Base-by-base conservation (phyloP, 1,284 basidiomycete genomes). In the Malassezia dermatis region DNA sequence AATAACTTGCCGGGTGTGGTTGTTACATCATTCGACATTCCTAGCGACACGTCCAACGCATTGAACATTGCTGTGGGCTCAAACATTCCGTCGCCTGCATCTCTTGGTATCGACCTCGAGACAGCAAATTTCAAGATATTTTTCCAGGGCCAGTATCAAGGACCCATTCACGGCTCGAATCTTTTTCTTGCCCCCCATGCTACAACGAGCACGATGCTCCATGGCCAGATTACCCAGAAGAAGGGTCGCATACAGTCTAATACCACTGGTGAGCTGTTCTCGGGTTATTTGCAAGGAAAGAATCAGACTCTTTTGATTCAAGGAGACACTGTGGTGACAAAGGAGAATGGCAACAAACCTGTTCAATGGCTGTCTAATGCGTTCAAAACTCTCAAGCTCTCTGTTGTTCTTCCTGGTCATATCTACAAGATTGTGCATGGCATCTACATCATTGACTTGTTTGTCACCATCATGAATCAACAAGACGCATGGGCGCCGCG, bases 81-180 rank as follows among this genome's bases (percentile, higher is more conserved):
- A 0, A 55, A 75, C 10, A 86, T 87, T 60, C 84, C 84, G 1
- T 86, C 84, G 17, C 78, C 81, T 31, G 61, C 76, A 80, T 82
- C 86, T 62, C 75, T 87, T 34, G 84, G 85, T 31, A 85, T 87
- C 59, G 79, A 85, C 63, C 77, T 87, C 34, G 86, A 85, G 32
- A 82, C 80, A 3, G 83, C 84, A 41, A 80, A 78, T 15, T 86
- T 87, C 77, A 77, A 81, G 53, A 77, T 80, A 75, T 86, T 50
- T 59, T 70, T 64, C 61, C 53, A 61, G 58, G 61, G 61, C 27
- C 64, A 57, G 23, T 58, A 64, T 44, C 82, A 42, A 75, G 86
- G 48, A 75, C 78, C 44, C 77, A 12, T 76, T 65, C 46, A 62
- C 40, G 63, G 71, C 58, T 59, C 53, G 26, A 75, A 79, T 54